Evolutionary conservation across 208 protist species (phyloP).

Genomic region (Leishmania tarentolae): DNA sequence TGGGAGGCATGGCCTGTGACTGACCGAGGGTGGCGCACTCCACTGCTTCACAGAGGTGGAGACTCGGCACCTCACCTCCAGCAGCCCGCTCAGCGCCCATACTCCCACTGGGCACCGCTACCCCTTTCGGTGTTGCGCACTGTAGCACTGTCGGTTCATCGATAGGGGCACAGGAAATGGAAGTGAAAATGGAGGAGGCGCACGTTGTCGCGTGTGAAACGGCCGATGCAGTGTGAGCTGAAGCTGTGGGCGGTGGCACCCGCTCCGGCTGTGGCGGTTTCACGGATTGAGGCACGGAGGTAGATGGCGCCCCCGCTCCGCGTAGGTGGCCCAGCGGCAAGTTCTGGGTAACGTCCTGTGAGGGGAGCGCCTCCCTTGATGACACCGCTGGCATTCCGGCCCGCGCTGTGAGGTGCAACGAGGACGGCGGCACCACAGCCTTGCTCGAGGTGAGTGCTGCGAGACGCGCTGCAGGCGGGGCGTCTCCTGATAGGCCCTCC

Average conservation of each 20-base stretch:
- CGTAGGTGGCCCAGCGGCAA: not conserved
- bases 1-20: not conserved
- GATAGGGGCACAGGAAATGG: constrained; percentile 5
- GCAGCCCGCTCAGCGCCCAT: not conserved
- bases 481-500: not conserved
- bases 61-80: not conserved
- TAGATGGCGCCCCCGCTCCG: not conserved
- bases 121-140: not conserved
- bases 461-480: not conserved
- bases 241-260: not conserved
- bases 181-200: constrained; percentile 17
- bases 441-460: not conserved
- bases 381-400: not conserved
- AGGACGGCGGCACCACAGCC: not conserved
- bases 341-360: not conserved
- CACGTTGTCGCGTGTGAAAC: not conserved
- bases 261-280: not conserved
- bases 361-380: not conserved
- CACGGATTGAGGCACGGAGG: not conserved
- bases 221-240: not conserved
- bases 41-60: not conserved
- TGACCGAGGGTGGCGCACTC: not conserved
- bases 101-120: not conserved
- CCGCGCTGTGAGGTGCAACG: not conserved
- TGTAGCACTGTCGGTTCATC: not conserved